A percentile compares a stretch with the other conserved stretches of the same genome.
Conservation (phyloP, 2,329 filamentous ascomycete species). For the Colletotrichum sp. region DNA sequence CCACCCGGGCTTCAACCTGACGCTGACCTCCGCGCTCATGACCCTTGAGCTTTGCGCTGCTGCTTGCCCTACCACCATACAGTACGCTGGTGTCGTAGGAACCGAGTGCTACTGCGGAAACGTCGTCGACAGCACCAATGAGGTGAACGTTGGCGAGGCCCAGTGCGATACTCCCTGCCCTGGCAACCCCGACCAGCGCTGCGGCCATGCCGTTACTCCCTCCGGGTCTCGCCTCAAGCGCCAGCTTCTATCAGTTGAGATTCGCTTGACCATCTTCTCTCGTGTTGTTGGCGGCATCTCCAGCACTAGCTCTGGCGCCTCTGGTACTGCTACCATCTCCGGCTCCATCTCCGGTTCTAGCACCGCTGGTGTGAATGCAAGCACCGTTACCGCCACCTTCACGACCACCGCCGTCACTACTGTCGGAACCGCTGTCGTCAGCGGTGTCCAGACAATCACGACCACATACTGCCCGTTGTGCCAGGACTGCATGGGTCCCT, state of each 20-base stretch:
- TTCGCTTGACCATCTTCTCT: neutral
- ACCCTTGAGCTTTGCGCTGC: conserved; percentile 27
- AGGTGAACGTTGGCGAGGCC: neutral
- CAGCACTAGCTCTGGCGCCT: neutral
- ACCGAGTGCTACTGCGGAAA: conserved; percentile 25
- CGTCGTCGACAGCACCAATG: neutral
- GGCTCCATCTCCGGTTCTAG: neutral
- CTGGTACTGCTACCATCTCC: neutral
- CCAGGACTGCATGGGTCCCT: neutral
- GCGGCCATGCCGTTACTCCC: conserved; percentile 40
- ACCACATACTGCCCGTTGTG: neutral
- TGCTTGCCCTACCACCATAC: conserved; percentile 22
- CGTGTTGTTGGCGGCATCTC: neutral
- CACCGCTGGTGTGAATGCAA: neutral
- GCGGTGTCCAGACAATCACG: neutral
- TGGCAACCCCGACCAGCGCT: conserved; percentile 42
- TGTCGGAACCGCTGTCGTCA: neutral
- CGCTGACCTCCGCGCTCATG: conserved; percentile 21
- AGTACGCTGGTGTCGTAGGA: neutral
- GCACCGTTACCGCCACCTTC: neutral
- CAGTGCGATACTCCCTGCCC: conserved; percentile 45
- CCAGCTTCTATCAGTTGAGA: neutral
- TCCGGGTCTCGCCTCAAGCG: neutral
- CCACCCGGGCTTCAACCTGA: conserved; percentile 28
- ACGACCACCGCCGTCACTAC: neutral